These are phyloP conservation scores for Termitomyces sp. DNA, from an alignment of 768 basidiomycete species.

Conservation along the genomic window DNA sequence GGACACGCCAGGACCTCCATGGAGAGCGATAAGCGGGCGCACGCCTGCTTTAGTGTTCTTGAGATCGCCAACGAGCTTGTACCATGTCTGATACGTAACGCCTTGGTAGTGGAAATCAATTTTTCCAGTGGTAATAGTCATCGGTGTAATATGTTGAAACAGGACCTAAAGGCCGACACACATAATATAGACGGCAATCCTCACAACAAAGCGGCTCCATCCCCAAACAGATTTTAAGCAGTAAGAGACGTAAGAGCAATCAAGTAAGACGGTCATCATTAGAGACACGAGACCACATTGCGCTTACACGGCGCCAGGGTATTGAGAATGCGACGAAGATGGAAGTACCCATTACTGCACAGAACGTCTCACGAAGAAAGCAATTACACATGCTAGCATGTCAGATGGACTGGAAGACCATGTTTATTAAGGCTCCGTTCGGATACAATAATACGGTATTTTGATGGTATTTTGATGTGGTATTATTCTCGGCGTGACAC, in stretches of 20 bases:
- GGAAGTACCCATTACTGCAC: too few species aligned
- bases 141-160: neutral
- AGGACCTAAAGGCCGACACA: too few species aligned
- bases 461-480: too few species aligned
- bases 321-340: neutral
- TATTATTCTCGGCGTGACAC: too few species aligned
- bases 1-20: constrained; percentile 42
- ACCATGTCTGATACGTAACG: constrained; percentile 14
- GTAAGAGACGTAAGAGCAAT: neutral
- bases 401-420: too few species aligned
- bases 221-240: too few species aligned
- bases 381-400: neutral
- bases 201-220: neutral
- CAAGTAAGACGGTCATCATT: neutral
- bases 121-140: constrained; percentile 7
- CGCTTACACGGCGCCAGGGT: neutral
- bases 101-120: constrained; percentile 13
- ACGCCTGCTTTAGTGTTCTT: constrained; percentile 3
- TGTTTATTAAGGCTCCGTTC: too few species aligned
- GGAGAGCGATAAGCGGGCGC: constrained; percentile 35
- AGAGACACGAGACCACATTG: neutral
- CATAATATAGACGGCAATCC: neutral
- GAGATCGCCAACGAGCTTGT: constrained; percentile 13
- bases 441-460: too few species aligned
- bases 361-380: neutral